Evolutionary conservation across 2,329 filamentous ascomycete species (phyloP).

Genomic region (Tricladium varicosporioides): DNA sequence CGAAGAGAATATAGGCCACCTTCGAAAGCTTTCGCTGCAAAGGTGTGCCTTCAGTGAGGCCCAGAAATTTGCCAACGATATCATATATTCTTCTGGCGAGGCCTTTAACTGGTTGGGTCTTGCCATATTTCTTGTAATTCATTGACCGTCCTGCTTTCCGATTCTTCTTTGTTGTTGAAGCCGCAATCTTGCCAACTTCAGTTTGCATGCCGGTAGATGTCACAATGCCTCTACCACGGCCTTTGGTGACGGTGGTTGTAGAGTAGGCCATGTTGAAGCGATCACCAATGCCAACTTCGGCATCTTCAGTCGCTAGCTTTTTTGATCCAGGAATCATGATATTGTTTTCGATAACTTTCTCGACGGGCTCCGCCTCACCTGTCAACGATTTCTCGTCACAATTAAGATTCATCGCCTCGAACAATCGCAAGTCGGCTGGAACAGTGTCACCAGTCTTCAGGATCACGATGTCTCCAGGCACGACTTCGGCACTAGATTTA

Average conservation of each 20-base stretch:
- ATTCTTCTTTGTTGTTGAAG: conserved; percentile 46
- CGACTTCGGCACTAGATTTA: conserved; percentile 48
- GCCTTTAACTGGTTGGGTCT: conserved; percentile 47
- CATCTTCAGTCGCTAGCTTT: conserved; percentile 39
- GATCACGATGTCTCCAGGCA: conserved; percentile 82
- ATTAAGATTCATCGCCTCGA: conserved; percentile 57
- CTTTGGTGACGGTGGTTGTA: conserved; percentile 53
- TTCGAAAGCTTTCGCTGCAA: conserved; percentile 64
- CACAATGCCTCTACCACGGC: conserved; percentile 52
- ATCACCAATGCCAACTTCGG: conserved; percentile 47
- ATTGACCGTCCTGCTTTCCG: conserved; percentile 51
- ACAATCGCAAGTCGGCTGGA: conserved; percentile 72
- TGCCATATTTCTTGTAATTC: conserved; percentile 44
- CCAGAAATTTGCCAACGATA: conserved; percentile 52
- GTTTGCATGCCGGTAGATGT: conserved; percentile 54
- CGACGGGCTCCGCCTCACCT: conserved; percentile 90
- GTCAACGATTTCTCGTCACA: conserved; percentile 97
- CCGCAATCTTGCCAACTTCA: conserved; percentile 56
- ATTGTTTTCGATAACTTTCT: conserved; percentile 63
- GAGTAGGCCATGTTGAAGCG: conserved; percentile 55
- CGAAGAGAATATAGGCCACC: conserved; percentile 62
- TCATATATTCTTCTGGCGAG: conserved; percentile 46
- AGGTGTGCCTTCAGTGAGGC: conserved; percentile 61
- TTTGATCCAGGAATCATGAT: conserved; percentile 35
- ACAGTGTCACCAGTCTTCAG: conserved; percentile 94